Evolutionary conservation across 2,329 filamentous ascomycete genomes (phyloP), one percentile per base, ranked within the genome.

Genomic region (Scopulariopsis brevicaulis): DNA sequence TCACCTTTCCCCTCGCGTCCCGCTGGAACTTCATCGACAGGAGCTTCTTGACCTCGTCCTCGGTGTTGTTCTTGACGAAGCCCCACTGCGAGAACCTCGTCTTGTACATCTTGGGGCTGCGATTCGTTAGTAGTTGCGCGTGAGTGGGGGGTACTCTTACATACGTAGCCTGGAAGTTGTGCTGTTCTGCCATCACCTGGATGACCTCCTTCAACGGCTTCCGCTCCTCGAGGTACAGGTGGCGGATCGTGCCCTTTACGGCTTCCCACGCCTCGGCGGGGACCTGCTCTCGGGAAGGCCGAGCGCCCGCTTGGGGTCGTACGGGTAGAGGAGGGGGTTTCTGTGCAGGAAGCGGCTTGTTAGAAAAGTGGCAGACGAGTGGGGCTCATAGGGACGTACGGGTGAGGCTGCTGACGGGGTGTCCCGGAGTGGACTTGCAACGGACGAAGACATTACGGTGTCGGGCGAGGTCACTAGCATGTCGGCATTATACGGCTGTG

Each of bases 31-130:
- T 79, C 66, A 78, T 75, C 46, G 75, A 77, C 10, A 80, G 66
- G 55, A 80, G 68, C 20, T 73, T 70, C 64, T 78, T 77, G 8
- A 79, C 76, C 59, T 79, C 77, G 28, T 78, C 76, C 59, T 79
- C 77, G 50, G 76, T 79, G 60, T 79, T 79, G 59, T 80, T 79
- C 67, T 80, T 80, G 48, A 76, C 77, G 60, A 80, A 80, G 0
- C 77, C 77, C 77, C 77, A 80, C 60, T 79, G 76, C 15, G 77
- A 77, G 63, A 79, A 79, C 25, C 77, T 70, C n/a, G 77, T 78
- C 64, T 80, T 80, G 65, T 80, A 80, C 77, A 80, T 80, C 62
- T 79, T 78, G 20, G 77, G 75, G 20, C 77, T 79, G 54, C 4
- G 24, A 34, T 11, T 34, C 51, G 61, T 66, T 54, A 68, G 64